phyloP scores from a whole-genome alignment of 179 eudicot genomes.

The Corrigiola litoralis region DNA sequence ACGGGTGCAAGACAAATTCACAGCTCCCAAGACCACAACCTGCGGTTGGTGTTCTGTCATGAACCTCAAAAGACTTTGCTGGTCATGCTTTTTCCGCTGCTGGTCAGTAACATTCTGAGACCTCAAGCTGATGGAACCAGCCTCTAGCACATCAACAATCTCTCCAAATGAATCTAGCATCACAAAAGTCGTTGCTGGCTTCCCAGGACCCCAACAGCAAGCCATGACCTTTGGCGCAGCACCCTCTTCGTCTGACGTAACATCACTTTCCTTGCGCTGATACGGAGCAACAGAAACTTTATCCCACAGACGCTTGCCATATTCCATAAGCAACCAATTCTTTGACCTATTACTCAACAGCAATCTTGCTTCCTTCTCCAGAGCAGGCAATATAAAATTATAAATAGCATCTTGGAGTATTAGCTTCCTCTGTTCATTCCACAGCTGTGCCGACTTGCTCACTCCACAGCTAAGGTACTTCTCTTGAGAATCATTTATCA shows the following conservation, averaged over 20 bases:
- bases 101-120: constrained; percentile 65
- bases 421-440: constrained; percentile 95
- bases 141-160: constrained; percentile 74
- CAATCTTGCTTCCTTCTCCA: constrained; percentile 95
- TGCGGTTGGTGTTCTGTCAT: constrained; percentile 97
- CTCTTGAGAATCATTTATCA: constrained; percentile 67
- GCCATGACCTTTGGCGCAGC: constrained; percentile 99
- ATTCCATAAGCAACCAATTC: constrained; percentile 68
- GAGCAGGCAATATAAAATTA: constrained; percentile 59
- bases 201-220: constrained; percentile 98
- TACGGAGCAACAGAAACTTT: constrained; percentile 90
- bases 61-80: constrained; percentile 72
- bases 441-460: constrained; percentile 87
- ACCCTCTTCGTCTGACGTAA: constrained; percentile 68
- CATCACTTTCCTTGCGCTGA: constrained; percentile 74
- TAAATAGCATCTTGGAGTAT: constrained; percentile 77
- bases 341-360: constrained; percentile 77
- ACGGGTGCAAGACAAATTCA: constrained; percentile 72
- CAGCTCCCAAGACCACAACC: constrained; percentile 89
- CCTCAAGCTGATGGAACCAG: constrained; percentile 68
- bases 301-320: constrained; percentile 73
- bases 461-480: constrained; percentile 88
- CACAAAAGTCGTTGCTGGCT: constrained; percentile 90
- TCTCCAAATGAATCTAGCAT: constrained; percentile 98
- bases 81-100: constrained; percentile 91